These are phyloP conservation scores for Bipolaris gigantea DNA, from an alignment of 2,329 filamentous ascomycete genomes.

Conservation along the genomic window DNA sequence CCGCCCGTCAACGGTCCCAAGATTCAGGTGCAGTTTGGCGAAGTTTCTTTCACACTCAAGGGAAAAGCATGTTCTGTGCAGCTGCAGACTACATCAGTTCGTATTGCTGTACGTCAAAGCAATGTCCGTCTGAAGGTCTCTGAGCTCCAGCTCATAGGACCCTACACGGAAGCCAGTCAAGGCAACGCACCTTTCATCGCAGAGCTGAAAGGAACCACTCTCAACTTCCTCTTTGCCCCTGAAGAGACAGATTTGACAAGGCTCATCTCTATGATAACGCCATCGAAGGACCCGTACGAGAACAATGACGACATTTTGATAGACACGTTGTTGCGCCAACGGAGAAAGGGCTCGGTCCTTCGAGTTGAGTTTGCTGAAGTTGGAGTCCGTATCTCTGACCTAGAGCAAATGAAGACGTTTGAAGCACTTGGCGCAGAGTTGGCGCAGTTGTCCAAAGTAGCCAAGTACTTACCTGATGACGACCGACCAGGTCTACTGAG, in stretches of 20 bases:
- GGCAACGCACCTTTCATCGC: slow-evolving; percentile 64
- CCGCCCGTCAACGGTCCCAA: slow-evolving; percentile 54
- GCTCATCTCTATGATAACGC: slow-evolving; percentile 82
- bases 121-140: slow-evolving; percentile 74
- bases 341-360: slow-evolving; percentile 82
- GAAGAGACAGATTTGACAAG: slow-evolving; percentile 79
- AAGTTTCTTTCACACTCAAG: slow-evolving; percentile 72
- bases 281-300: slow-evolving; percentile 87
- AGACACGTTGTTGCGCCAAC: slow-evolving; percentile 83
- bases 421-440: slow-evolving; percentile 76
- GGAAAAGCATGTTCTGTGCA: slow-evolving; percentile 75
- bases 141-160: slow-evolving; percentile 73
- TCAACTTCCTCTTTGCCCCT: slow-evolving; percentile 71
- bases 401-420: slow-evolving; percentile 68
- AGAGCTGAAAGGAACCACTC: slow-evolving; percentile 66
- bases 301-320: slow-evolving; percentile 92
- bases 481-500: slow-evolving; percentile 87
- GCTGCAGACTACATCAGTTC: slow-evolving; percentile 78
- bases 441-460: slow-evolving; percentile 78
- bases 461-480: slow-evolving; percentile 95
- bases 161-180: slow-evolving; percentile 58
- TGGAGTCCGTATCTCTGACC: slow-evolving; percentile 63
- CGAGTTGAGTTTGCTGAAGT: slow-evolving; percentile 68
- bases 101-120: slow-evolving; percentile 73
- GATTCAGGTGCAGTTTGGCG: slow-evolving; percentile 74